Evolutionary conservation across 2,329 filamentous ascomycete species (phyloP).

Genomic region (Monosporascus sp.): DNA sequence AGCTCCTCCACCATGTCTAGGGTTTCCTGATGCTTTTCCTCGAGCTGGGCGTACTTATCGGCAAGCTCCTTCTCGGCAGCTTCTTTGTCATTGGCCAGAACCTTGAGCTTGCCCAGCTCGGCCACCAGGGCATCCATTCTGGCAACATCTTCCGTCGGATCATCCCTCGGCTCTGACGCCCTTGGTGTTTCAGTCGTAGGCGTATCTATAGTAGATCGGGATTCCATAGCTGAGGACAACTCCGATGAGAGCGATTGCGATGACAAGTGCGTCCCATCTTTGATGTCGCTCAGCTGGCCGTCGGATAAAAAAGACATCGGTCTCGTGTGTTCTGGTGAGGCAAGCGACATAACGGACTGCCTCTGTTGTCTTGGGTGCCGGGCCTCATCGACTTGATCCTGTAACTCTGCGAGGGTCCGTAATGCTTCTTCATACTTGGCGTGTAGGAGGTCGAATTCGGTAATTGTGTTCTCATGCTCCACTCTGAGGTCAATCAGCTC

Average conservation of each 20-base stretch:
- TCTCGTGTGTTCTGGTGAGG: constrained; percentile 46
- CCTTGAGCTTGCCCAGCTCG: constrained; percentile 68
- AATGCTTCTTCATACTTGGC: constrained; percentile 89
- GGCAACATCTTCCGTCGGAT: constrained; percentile 27
- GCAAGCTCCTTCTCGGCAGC: constrained; percentile 66
- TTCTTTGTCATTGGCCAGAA: constrained; percentile 71
- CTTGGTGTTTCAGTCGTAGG: constrained; percentile 56
- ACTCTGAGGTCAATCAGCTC: constrained; percentile 87
- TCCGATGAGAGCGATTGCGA: constrained; percentile 93
- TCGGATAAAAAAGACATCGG: constrained; percentile 84
- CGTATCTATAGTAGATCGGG: constrained; percentile 58
- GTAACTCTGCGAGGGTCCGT: constrained; percentile 73
- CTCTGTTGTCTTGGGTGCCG: constrained; percentile 54
- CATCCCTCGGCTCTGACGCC: constrained; percentile 33
- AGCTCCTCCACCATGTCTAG: constrained; percentile 86
- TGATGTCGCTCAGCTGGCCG: constrained; percentile 63
- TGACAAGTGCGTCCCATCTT: constrained; percentile 63
- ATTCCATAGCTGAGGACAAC: constrained; percentile 80
- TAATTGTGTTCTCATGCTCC: constrained; percentile 80
- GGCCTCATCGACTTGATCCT: constrained; percentile 78
- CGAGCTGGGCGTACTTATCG: constrained; percentile 75
- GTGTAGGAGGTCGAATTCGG: constrained; percentile 75
- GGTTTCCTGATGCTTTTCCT: constrained; percentile 74
- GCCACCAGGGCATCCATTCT: constrained; percentile 44
- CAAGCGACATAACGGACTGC: constrained; percentile 51